Percentiles rank a stretch among this genome's conserved stretches.
Evolutionary conservation across 2,329 filamentous ascomycete genomes (phyloP).

Genomic region (Pyrenophora seminiperda): DNA sequence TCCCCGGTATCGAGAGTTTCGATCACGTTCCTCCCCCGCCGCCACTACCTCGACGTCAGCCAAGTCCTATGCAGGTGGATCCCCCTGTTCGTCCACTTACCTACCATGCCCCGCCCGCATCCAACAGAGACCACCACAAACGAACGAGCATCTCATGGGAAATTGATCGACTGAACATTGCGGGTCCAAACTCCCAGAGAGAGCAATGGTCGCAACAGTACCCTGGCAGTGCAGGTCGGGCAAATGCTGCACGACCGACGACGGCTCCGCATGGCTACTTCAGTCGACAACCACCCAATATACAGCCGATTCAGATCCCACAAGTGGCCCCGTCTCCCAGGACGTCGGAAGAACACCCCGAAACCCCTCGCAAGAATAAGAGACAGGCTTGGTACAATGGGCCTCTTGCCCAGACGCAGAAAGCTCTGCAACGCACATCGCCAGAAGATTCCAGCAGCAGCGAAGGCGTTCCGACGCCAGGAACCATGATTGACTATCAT

Average conservation of each 20-base stretch:
- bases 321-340: conserved; percentile 43
- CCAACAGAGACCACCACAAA: conserved; percentile 36
- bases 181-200: conserved; percentile 49
- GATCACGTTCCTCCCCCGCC: conserved; percentile 72
- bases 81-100: conserved; percentile 51
- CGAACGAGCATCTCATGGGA: conserved; percentile 62
- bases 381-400: conserved; percentile 76
- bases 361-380: conserved; percentile 65
- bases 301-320: conserved; percentile 34
- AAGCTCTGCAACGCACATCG: conserved; percentile 55
- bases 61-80: conserved; percentile 81
- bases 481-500: conserved; percentile 57
- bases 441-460: conserved; percentile 62
- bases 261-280: conserved; percentile 48
- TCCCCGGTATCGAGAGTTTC: conserved; percentile 92
- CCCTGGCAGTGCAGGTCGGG: conserved; percentile 29
- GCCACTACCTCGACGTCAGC: conserved; percentile 64
- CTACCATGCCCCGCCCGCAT: conserved; percentile 41
- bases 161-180: conserved; percentile 69
- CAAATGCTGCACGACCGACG: conserved; percentile 34
- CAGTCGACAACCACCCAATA: conserved; percentile 25
- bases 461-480: conserved; percentile 60
- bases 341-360: conserved; percentile 48
- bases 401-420: conserved; percentile 45
- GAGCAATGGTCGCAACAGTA: conserved; percentile 43